Base-by-base conservation (phyloP, 2,329 filamentous ascomycete genomes). In the Lecanicillium sp. region DNA sequence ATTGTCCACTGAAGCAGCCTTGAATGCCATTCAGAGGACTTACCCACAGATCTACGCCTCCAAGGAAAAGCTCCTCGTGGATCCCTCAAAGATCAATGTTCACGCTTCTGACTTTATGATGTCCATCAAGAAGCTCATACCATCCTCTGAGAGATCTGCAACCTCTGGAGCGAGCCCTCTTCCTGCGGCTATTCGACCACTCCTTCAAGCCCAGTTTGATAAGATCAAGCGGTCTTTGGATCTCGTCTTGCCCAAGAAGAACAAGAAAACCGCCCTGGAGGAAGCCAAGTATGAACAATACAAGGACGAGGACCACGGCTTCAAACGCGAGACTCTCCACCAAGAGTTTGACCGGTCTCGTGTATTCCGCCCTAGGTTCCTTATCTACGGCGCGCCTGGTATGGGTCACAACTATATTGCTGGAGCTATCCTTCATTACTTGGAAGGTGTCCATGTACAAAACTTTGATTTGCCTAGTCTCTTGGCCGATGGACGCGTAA, bases 21-120 rank as follows among this genome's bases (percentile, higher is more conserved):
- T 98, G 42, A 98, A 98, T 58, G 84, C 92, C 3, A 92, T 98
- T 17, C 92, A 98, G 60, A 76, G 92, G 51, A 90, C 85, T 4
- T 98, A 94, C 55, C 92, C 92, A 13, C 92, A 98, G 54, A 95
- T 98, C 45, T 98, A 98, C 65, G 77, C 78, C 17, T 90, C 89
- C 0, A 81, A 85, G 47, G 80, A 94, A 57, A 95, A 95, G 63
- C 76, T 96, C 22, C 65, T 94, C 31, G 92, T 98, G 41, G 81
- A 95, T 50, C 82, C 89, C 0, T 75, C 76, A 44, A 85, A 80
- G 51, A 95, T 98, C 53, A 79, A 79, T 42, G 80, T 98, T 28
- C 81, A 85, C 31, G 87, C 92, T 4, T 92, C 92, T 40, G 92
- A 98, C 59, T 98, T 98, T 52, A 95, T 95, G 84, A 75, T 95